A percentile compares a stretch with the other conserved stretches of the same genome.
phyloP scores from a whole-genome alignment of 2,329 filamentous ascomycete species.

The Exserohilum rostratum region DNA sequence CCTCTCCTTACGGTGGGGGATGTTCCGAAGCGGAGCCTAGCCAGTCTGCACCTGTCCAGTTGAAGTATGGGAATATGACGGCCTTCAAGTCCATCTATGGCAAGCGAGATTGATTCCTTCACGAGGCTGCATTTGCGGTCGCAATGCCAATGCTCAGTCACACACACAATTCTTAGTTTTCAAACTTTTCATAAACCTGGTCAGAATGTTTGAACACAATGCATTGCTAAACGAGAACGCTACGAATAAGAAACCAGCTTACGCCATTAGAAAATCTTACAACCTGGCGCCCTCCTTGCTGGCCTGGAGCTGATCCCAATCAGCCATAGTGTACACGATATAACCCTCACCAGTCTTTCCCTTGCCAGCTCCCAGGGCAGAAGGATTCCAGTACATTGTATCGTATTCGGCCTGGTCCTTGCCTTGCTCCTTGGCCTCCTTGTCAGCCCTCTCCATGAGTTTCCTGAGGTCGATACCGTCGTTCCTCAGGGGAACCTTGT shows the following conservation, averaged over 20 bases:
- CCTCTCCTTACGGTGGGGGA: too few relatives aligned
- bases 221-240: slow-evolving; percentile 4
- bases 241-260: neutral
- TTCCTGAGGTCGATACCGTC: slow-evolving; percentile 68
- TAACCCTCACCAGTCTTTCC: slow-evolving; percentile 55
- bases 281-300: slow-evolving; percentile 32
- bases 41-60: neutral
- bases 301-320: slow-evolving; percentile 63
- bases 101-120: neutral
- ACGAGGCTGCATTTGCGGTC: neutral
- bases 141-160: neutral
- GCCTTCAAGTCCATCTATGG: too few relatives aligned
- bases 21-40: too few relatives aligned
- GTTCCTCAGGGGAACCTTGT: slow-evolving; percentile 72
- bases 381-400: slow-evolving; percentile 58
- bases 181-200: too few relatives aligned
- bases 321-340: slow-evolving; percentile 61
- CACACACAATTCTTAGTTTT: too few relatives aligned
- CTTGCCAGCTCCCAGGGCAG: slow-evolving; percentile 42
- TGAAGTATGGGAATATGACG: too few relatives aligned
- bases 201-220: too few relatives aligned
- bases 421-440: slow-evolving; percentile 48
- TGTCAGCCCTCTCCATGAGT: slow-evolving; percentile 48
- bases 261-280: slow-evolving; percentile 2
- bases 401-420: slow-evolving; percentile 46